phyloP scores from a whole-genome alignment of 1,284 basidiomycete species.

The Sporisorium reilianum region DNA sequence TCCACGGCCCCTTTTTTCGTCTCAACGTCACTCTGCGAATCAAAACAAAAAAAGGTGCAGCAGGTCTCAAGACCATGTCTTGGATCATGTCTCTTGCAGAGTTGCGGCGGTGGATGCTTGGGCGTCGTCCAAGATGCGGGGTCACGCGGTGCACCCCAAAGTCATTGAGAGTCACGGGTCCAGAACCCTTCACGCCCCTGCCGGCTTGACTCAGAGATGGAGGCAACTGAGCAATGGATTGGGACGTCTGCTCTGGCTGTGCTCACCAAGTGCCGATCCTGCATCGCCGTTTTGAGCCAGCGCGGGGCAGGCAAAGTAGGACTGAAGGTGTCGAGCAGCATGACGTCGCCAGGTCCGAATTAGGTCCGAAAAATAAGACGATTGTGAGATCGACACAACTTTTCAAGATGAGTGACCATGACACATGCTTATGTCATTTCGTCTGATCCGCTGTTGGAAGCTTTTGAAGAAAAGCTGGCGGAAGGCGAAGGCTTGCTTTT shows the following conservation, averaged over 20 bases:
- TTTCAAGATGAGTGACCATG: slow-evolving; percentile 9
- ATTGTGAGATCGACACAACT: background rate
- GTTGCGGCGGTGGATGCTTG: background rate
- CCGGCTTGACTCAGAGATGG: background rate
- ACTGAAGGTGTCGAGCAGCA: background rate
- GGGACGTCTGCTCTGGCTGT: background rate
- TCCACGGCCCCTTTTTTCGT: no score
- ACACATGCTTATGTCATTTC: slow-evolving; percentile 31
- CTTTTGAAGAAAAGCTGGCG: slow-evolving; percentile 21
- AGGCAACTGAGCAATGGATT: background rate
- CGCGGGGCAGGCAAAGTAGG: background rate
- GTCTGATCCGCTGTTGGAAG: slow-evolving; percentile 4
- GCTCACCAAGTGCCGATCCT: no score
- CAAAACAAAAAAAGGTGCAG: background rate
- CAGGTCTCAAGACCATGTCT: no score
- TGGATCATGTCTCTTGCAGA: background rate
- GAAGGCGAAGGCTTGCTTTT: slow-evolving; percentile 1
- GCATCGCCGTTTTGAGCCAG: background rate
- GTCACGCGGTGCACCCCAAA: slow-evolving; percentile 7
- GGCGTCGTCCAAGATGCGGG: background rate
- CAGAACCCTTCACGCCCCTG: background rate
- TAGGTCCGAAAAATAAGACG: no score
- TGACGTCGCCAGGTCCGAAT: background rate
- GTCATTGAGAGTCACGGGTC: background rate
- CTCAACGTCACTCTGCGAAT: background rate